Conservation (phyloP, 2,329 filamentous ascomycete species). For the Cryphonectria parasitica region DNA sequence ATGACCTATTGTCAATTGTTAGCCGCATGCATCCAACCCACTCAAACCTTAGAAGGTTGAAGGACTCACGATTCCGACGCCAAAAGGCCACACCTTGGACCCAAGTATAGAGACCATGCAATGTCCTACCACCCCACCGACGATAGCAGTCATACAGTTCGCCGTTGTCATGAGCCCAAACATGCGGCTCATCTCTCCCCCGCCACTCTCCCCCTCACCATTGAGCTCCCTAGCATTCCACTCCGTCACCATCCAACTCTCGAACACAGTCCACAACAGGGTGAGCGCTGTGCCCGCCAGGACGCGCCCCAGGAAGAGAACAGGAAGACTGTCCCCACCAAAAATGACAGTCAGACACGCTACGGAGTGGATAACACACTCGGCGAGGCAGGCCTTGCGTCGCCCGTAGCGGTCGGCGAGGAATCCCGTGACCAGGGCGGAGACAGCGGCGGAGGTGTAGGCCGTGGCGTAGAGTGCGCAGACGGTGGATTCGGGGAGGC, state of each 20-base stretch:
- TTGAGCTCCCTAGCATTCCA: slow-evolving; percentile 51
- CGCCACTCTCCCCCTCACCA: slow-evolving; percentile 25
- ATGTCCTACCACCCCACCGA: slow-evolving; percentile 53
- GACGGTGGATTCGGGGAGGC: slow-evolving; percentile 28
- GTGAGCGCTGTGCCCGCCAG: slow-evolving; percentile 57
- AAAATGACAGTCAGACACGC: slow-evolving; percentile 29
- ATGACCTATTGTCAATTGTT: slow-evolving; percentile 30
- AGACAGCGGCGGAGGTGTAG: slow-evolving; percentile 31
- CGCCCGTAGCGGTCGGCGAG: slow-evolving; percentile 31
- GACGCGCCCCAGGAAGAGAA: slow-evolving; percentile 42
- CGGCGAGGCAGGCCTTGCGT: slow-evolving; percentile 26
- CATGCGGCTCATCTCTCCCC: slow-evolving; percentile 49
- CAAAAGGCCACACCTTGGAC: slow-evolving; percentile 55
- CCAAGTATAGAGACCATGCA: slow-evolving; percentile 50
- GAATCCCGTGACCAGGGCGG: slow-evolving; percentile 28
- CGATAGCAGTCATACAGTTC: slow-evolving; percentile 57
- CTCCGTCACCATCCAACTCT: slow-evolving; percentile 63
- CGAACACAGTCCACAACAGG: slow-evolving; percentile 59
- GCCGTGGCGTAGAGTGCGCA: slow-evolving; percentile 29
- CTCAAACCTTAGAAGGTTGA: background rate
- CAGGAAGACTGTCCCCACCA: slow-evolving; percentile 24
- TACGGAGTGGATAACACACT: slow-evolving; percentile 28
- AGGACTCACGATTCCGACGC: slow-evolving; percentile 44
- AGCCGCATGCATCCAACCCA: background rate
- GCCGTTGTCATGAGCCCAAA: slow-evolving; percentile 55